Evolutionary conservation across 345 rosid genomes (phyloP).

Genomic region (Ailanthus altissimus): DNA sequence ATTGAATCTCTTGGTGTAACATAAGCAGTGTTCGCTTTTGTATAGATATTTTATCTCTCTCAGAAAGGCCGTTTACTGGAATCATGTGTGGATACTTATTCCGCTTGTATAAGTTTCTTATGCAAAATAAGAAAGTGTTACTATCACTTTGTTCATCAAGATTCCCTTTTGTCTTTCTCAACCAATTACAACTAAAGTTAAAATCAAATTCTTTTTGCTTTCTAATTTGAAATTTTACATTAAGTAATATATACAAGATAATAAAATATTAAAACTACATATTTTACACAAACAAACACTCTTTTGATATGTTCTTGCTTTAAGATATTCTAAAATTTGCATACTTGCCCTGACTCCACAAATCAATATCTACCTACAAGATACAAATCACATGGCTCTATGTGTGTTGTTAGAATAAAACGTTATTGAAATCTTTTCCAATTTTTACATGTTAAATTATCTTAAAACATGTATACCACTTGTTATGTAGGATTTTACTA

Average conservation of each 20-base stretch:
- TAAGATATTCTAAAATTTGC: background rate
- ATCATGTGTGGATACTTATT: too few species aligned
- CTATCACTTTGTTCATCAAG: background rate
- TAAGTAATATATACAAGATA: background rate
- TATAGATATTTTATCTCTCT: too few species aligned
- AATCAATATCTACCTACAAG: background rate
- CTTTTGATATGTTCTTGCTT: background rate
- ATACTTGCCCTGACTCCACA: background rate
- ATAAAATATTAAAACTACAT: background rate
- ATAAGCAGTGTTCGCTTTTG: too few species aligned
- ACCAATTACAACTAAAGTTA: background rate
- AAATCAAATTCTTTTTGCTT: background rate
- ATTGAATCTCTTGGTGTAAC: too few species aligned
- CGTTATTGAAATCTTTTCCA: background rate
- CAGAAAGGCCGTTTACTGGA: too few species aligned
- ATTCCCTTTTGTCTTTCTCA: background rate
- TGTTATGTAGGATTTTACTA: background rate
- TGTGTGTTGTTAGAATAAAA: background rate
- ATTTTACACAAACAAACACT: background rate
- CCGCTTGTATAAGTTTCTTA: too few species aligned
- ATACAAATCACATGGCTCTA: background rate
- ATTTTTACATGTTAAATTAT: background rate
- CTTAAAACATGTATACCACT: background rate
- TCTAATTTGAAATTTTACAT: background rate
- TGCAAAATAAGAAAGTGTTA: background rate